Percentiles rank a stretch among this genome's conserved stretches.
Evolutionary conservation across 345 rosid species (phyloP).

Genomic region (Eucalyptus pumila): DNA sequence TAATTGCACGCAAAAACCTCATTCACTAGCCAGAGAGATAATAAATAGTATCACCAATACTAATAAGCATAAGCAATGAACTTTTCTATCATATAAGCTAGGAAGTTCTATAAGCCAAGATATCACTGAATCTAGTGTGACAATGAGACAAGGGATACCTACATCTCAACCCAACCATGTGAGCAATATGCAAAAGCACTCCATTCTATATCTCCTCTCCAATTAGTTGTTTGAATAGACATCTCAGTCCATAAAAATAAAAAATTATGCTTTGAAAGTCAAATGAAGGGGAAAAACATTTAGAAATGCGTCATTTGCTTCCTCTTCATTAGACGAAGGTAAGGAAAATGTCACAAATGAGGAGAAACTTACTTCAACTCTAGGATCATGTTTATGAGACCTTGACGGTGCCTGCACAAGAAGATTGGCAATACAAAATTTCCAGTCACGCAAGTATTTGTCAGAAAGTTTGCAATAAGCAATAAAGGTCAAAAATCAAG

Average conservation of each 20-base stretch:
- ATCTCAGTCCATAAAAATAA: not conserved
- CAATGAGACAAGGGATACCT: not conserved
- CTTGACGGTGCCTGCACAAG: slow-evolving; percentile 12
- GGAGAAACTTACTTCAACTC: slow-evolving; percentile 34
- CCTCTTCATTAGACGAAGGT: not conserved
- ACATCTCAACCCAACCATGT: not conserved
- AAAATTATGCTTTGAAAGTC: not conserved
- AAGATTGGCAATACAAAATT: not conserved
- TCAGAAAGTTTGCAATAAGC: not conserved
- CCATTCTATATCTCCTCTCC: not conserved
- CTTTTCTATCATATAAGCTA: not conserved
- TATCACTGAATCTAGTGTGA: not conserved
- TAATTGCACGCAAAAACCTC: not conserved
- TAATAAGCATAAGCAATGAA: not conserved
- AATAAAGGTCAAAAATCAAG: not conserved
- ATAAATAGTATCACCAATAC: not conserved
- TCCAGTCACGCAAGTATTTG: not conserved
- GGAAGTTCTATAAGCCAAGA: not conserved
- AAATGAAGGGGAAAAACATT: not conserved
- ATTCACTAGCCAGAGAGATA: not conserved
- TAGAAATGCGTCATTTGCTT: not conserved
- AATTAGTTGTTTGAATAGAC: not conserved
- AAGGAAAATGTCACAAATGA: not conserved
- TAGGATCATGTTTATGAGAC: slow-evolving; percentile 13
- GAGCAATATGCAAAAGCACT: not conserved